These are phyloP conservation scores for Peribolospora kevripleyi DNA, from an alignment of 768 basidiomycete species.

Conservation along the genomic window DNA sequence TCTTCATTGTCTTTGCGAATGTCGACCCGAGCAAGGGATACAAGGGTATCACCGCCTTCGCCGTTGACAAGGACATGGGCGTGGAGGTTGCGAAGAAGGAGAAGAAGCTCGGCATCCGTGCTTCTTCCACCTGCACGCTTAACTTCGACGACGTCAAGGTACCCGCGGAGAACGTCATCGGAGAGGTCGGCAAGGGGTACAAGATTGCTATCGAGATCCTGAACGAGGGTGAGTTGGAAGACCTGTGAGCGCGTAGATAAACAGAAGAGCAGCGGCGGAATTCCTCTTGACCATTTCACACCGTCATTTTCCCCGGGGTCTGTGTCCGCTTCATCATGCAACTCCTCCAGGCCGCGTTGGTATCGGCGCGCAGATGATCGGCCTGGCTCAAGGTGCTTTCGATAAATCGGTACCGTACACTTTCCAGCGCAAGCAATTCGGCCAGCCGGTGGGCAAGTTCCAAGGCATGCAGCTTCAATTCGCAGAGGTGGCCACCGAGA, in stretches of 20 bases:
- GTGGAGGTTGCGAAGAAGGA: constrained; percentile 96
- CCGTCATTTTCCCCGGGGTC: not conserved
- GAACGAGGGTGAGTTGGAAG: constrained; percentile 42
- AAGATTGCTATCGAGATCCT: constrained; percentile 86
- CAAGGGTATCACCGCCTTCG: constrained; percentile 97
- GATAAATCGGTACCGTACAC: constrained; percentile 88
- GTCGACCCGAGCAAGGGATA: constrained; percentile 85
- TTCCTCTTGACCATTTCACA: not conserved
- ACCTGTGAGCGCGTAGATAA: not conserved
- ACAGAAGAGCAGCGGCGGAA: no score
- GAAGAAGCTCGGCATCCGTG: constrained; percentile 87
- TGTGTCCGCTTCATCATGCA: not conserved
- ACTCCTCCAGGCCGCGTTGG: constrained; percentile 49
- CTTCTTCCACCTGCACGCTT: constrained; percentile 81
- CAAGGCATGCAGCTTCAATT: constrained; percentile 93
- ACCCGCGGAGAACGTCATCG: constrained; percentile 68
- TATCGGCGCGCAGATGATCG: constrained; percentile 96
- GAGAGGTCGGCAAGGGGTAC: constrained; percentile 38
- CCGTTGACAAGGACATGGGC: constrained; percentile 90
- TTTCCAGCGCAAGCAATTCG: constrained; percentile 81
- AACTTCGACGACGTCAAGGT: constrained; percentile 81
- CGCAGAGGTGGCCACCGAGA: constrained; percentile 64
- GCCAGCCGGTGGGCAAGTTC: constrained; percentile 76
- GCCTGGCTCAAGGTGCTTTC: constrained; percentile 90
- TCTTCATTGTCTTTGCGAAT: constrained; percentile 52